These are phyloP conservation scores for bread wheat (Triticum aestivum) DNA, from an alignment of 176 grass and related monocot genomes.

Conservation along the genomic window IWGSC_CS_RefSeq_v2.1 NC_057795.1:492983961-492984460, in stretches of 20 bases:
- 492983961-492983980: constrained; percentile 70
- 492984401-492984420: background rate
- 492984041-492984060: constrained; percentile 40
- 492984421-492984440: background rate
- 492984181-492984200: background rate
- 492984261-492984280: background rate
- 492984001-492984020: constrained; percentile 57
- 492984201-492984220: background rate
- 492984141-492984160: background rate
- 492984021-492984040: constrained; percentile 67
- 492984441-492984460: background rate
- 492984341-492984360: background rate
- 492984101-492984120: background rate
- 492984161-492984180: background rate
- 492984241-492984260: background rate
- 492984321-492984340: background rate
- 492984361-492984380: background rate
- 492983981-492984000: constrained; percentile 77
- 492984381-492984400: background rate
- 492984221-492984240: background rate
- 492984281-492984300: background rate
- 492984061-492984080: background rate
- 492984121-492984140: background rate
- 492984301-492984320: background rate
- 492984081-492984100: background rate